Evolutionary conservation across 176 grass and related monocot genomes (phyloP), one percentile per base, ranked within the genome.

Genomic region (Musa acuminata): DNA sequence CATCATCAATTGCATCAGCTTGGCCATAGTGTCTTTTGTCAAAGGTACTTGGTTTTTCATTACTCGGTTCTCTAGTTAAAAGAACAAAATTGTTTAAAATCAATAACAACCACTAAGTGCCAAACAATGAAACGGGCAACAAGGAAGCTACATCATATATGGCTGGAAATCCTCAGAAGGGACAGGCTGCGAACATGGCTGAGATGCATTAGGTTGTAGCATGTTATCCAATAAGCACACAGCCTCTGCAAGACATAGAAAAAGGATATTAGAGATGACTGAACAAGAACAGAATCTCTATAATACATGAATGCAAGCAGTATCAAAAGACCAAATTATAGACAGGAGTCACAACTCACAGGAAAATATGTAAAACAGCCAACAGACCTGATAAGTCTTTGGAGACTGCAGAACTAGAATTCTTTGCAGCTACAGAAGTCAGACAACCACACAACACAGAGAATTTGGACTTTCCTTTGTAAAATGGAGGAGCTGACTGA

Each of bases 401-500:
- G 55, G 63, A 23, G 82, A 72, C 54, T 51, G 79, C 67, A 80
- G 65, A 75, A 80, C 82, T 81, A 83, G 77, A 78, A 27, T 53
- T 70, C 74, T 83, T 68, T 81, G 62, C 60, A 70, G 51, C 78
- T 52, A 67, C 78, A 64, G 72, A 78, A 53, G 74, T 80, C 57
- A 55, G 68, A 53, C 63, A 72, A 24, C 88, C 80, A 75, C 82
- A 90, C 75, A 93, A 75, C 65, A 81, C 64, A 50, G 84, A 77
- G 79, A 81, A 87, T 83, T 98, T 98, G 67, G 13, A 69, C 82
- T 91, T 97, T 67, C 80, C 87, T 82, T 50, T 90, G 84, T 89
- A 88, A 83, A 93, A 91, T 77, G 94, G 94, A 80, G 90, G 94
- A 62, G 94, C 90, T 49, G 94, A 93, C 69, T 25, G 29, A 77